phyloP scores from a whole-genome alignment of 2,329 filamentous ascomycete species.

The Alternaria gaisen region DNA sequence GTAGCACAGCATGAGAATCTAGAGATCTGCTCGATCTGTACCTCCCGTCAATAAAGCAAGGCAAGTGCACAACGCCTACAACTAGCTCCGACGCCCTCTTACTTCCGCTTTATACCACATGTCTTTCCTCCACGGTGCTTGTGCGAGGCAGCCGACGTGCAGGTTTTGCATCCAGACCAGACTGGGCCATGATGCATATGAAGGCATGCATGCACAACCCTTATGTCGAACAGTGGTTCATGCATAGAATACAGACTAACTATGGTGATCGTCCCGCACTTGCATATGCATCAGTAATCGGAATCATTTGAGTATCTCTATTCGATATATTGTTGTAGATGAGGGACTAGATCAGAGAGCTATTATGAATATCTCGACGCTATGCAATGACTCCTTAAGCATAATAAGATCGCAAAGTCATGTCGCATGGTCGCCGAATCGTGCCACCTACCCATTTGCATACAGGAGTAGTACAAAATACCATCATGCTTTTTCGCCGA shows the following conservation, averaged over 20 bases:
- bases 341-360: slow-evolving; percentile 2
- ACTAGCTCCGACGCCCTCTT: neutral
- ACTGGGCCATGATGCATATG: neutral
- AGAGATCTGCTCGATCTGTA: slow-evolving; percentile 8
- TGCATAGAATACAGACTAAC: slow-evolving; percentile 23
- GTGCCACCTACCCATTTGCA: neutral
- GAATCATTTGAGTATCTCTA: slow-evolving; percentile 3
- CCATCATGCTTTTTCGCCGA: slow-evolving; percentile 21
- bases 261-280: slow-evolving; percentile 29
- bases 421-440: neutral
- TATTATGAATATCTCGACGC: slow-evolving; percentile 10
- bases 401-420: slow-evolving; percentile 6
- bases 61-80: neutral
- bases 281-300: slow-evolving; percentile 25
- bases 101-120: slow-evolving; percentile 11
- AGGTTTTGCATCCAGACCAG: slow-evolving; percentile 1
- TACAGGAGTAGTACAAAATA: slow-evolving; percentile 19
- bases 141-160: neutral
- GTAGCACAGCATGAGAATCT: slow-evolving; percentile 1
- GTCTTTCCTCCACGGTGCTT: neutral
- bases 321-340: slow-evolving; percentile 8
- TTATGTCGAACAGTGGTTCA: slow-evolving; percentile 20
- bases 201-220: slow-evolving; percentile 5
- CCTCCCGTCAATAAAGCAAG: slow-evolving; percentile 5
- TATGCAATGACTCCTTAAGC: slow-evolving; percentile 7